phyloP scores from a whole-genome alignment of 2,329 filamentous ascomycete genomes.

The Microdochium trichocladiopsis region DNA sequence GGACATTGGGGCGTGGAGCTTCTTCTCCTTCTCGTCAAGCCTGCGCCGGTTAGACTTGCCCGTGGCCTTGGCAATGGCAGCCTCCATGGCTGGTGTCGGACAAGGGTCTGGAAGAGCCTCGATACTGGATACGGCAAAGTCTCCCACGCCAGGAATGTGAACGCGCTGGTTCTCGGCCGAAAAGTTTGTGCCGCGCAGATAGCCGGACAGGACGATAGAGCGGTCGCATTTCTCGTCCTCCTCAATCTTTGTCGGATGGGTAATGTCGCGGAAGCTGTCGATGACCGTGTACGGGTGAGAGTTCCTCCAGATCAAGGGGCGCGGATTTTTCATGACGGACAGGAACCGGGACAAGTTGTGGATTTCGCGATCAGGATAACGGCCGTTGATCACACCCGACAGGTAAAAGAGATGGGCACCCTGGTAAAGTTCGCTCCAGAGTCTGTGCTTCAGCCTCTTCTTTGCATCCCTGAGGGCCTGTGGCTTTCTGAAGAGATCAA shows the following conservation, averaged over 20 bases:
- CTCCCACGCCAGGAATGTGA: slow-evolving; percentile 87
- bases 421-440: slow-evolving; percentile 96
- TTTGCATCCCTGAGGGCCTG: slow-evolving; percentile 89
- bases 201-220: slow-evolving; percentile 85
- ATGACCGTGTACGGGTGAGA: slow-evolving; percentile 90
- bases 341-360: slow-evolving; percentile 93
- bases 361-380: slow-evolving; percentile 93
- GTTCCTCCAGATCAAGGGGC: slow-evolving; percentile 94
- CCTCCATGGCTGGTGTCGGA: slow-evolving; percentile 85
- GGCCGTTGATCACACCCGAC: slow-evolving; percentile 90
- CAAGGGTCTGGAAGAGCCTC: slow-evolving; percentile 91
- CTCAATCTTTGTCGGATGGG: slow-evolving; percentile 86
- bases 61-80: slow-evolving; percentile 74
- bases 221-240: slow-evolving; percentile 84
- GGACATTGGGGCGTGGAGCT: slow-evolving; percentile 95
- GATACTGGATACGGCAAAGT: slow-evolving; percentile 75
- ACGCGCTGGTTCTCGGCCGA: slow-evolving; percentile 77
- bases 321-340: slow-evolving; percentile 97
- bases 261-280: slow-evolving; percentile 92
- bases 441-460: slow-evolving; percentile 89
- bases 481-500: slow-evolving; percentile 92
- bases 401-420: slow-evolving; percentile 96
- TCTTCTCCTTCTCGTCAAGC: slow-evolving; percentile 93
- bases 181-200: slow-evolving; percentile 92
- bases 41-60: slow-evolving; percentile 76